Conservation (phyloP, 495 filamentous ascomycete species). For the Aspergillus avenaceus region DNA sequence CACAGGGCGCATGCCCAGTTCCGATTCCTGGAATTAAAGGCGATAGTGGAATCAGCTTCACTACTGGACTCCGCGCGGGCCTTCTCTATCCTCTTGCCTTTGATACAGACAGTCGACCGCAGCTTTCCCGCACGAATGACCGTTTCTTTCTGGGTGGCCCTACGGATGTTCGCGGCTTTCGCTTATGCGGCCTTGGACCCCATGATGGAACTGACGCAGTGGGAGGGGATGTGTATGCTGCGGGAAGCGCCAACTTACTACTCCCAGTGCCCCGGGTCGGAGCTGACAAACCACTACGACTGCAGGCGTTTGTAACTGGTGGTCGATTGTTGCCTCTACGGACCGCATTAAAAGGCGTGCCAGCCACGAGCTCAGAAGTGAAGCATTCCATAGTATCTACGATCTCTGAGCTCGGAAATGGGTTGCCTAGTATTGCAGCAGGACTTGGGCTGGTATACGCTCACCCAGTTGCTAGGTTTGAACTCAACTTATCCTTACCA, state of each 20-base stretch:
- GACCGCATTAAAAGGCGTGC: slow-evolving; percentile 46
- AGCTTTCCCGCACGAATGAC: slow-evolving; percentile 80
- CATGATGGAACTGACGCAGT: slow-evolving; percentile 80
- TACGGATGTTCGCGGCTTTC: slow-evolving; percentile 91
- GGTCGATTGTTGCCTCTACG: slow-evolving; percentile 78
- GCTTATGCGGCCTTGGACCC: slow-evolving; percentile 80
- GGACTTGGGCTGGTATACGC: slow-evolving; percentile 92
- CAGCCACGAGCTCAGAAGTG: slow-evolving; percentile 52
- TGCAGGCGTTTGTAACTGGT: slow-evolving; percentile 89
- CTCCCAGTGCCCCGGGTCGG: slow-evolving; percentile 78
- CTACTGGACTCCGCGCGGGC: slow-evolving; percentile 58
- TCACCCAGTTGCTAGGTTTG: slow-evolving; percentile 85
- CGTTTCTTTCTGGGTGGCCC: slow-evolving; percentile 93
- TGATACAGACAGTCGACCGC: slow-evolving; percentile 43
- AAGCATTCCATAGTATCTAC: slow-evolving; percentile 48
- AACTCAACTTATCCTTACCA: slow-evolving; percentile 90
- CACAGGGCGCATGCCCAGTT: slow-evolving; percentile 68
- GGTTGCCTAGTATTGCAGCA: slow-evolving; percentile 78
- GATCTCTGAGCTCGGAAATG: slow-evolving; percentile 62
- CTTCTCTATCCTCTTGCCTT: slow-evolving; percentile 60
- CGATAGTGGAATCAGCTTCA: slow-evolving; percentile 70
- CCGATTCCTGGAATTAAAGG: slow-evolving; percentile 60
- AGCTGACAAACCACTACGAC: slow-evolving; percentile 72
- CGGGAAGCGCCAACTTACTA: slow-evolving; percentile 77
- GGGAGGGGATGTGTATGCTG: slow-evolving; percentile 87